A percentile compares a stretch with the other conserved stretches of the same genome.
Conservation (phyloP, 2,329 filamentous ascomycete species). For the Pseudogymnoascus sp. region DNA sequence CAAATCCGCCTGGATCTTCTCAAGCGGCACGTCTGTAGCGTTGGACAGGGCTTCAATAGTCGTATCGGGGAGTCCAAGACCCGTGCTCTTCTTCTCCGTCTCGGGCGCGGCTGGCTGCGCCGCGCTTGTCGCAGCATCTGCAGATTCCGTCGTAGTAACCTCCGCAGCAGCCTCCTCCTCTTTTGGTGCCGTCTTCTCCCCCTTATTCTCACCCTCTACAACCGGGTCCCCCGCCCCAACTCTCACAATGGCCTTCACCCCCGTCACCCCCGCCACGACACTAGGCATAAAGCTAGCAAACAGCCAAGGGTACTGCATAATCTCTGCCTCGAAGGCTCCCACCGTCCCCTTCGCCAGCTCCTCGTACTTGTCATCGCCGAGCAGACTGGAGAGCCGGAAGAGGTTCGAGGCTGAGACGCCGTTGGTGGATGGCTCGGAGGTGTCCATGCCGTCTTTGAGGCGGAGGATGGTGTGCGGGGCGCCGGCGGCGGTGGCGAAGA, state of each 20-base stretch:
- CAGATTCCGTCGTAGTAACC: no score
- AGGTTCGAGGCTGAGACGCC: constrained; percentile 79
- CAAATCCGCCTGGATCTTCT: no score
- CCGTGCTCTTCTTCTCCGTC: no score
- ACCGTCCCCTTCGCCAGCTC: constrained; percentile 64
- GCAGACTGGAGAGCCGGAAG: constrained; percentile 65
- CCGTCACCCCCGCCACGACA: constrained; percentile 67
- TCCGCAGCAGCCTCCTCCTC: no score
- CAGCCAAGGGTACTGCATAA: constrained; percentile 86
- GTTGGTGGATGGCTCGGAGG: constrained; percentile 82
- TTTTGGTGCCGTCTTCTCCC: constrained; percentile 16
- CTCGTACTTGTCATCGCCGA: constrained; percentile 57
- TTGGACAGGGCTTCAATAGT: no score
- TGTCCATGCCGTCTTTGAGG: constrained; percentile 93
- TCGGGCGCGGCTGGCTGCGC: constrained; percentile 17
- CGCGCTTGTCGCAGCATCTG: no score
- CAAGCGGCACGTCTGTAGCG: no score
- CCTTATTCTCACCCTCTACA: constrained; percentile 27
- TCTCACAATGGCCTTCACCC: constrained; percentile 52
- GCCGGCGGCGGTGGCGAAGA: constrained; percentile 60
- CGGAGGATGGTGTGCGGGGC: constrained; percentile 69
- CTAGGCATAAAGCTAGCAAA: constrained; percentile 73
- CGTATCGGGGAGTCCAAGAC: no score
- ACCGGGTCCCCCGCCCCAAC: constrained; percentile 23
- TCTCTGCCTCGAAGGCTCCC: constrained; percentile 81